A percentile compares a stretch with the other conserved stretches of the same genome.
Conservation (phyloP, 2,329 filamentous ascomycete genomes). For the Neonectria neomacrospora region DNA sequence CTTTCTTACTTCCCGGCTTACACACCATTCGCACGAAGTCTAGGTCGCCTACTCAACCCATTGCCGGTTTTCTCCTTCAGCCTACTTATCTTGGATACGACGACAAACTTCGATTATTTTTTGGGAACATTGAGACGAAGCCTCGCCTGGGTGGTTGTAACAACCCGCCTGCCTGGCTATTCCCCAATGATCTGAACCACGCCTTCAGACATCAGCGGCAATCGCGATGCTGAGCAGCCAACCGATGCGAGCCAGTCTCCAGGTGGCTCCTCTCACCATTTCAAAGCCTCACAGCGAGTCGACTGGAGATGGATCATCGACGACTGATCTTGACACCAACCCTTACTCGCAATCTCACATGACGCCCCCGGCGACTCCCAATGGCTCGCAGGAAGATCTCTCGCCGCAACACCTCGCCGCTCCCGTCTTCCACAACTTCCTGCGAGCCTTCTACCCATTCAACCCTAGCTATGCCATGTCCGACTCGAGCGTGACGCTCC, state of each 20-base stretch:
- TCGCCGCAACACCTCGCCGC: constrained; percentile 57
- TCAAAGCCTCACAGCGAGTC: constrained; percentile 53
- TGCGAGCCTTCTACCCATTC: constrained; percentile 94
- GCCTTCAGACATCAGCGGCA: constrained; percentile 40
- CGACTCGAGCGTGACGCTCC: constrained; percentile 89
- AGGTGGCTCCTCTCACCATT: constrained; percentile 69
- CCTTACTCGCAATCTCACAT: constrained; percentile 69
- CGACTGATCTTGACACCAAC: constrained; percentile 50
- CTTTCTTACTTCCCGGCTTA: constrained; percentile 13
- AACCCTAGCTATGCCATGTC: constrained; percentile 79
- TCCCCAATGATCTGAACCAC: constrained; percentile 47
- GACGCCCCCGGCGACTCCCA: constrained; percentile 81
- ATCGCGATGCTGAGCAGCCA: constrained; percentile 55
- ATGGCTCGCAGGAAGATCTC: constrained; percentile 71
- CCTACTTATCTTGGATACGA: constrained; percentile 39
- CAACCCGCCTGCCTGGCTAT: constrained; percentile 34
- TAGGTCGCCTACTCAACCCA: neutral
- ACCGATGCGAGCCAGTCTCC: constrained; percentile 66
- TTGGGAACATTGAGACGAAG: constrained; percentile 25
- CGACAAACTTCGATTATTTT: constrained; percentile 3
- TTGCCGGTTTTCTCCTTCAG: neutral
- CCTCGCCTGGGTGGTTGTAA: constrained; percentile 37
- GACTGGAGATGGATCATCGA: constrained; percentile 46
- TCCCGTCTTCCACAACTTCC: constrained; percentile 89
- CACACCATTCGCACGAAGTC: neutral